A percentile compares a stretch with the other conserved stretches of the same genome.
Conservation (phyloP, 768 basidiomycete species). For the Termitomyces bulborhizus region DNA sequence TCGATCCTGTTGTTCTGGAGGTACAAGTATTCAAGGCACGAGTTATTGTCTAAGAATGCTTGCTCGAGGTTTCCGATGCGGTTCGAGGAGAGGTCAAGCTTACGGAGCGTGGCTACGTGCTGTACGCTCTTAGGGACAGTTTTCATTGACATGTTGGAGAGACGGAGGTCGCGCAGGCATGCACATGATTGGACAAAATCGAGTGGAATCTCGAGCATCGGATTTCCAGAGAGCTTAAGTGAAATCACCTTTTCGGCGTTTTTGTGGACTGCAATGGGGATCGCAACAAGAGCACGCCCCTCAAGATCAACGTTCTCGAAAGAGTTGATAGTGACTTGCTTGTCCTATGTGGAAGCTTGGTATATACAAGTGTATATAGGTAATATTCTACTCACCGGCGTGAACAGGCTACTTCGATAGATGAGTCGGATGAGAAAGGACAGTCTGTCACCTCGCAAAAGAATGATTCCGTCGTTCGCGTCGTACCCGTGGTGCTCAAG, state of each 20-base stretch:
- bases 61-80: constrained; percentile 86
- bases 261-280: constrained; percentile 81
- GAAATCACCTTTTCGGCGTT: constrained; percentile 79
- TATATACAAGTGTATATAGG: background rate
- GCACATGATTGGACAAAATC: constrained; percentile 93
- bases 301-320: constrained; percentile 79
- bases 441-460: constrained; percentile 72
- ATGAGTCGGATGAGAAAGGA: constrained; percentile 86
- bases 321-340: constrained; percentile 42
- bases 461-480: constrained; percentile 69
- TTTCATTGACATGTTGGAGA: constrained; percentile 93
- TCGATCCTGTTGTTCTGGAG: constrained; percentile 92
- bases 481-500: constrained; percentile 89
- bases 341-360: constrained; percentile 41
- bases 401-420: constrained; percentile 72
- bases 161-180: constrained; percentile 74
- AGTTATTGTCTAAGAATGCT: constrained; percentile 73
- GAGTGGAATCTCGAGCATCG: constrained; percentile 92
- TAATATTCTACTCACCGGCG: constrained; percentile 39
- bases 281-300: constrained; percentile 73
- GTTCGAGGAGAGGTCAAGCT: constrained; percentile 88
- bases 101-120: constrained; percentile 63
- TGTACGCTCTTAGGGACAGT: constrained; percentile 82
- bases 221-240: constrained; percentile 88
- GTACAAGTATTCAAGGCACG: constrained; percentile 59